These are phyloP conservation scores for Kuraishia molischiana DNA, from an alignment of 805 yeast species.

Conservation along the genomic window DNA sequence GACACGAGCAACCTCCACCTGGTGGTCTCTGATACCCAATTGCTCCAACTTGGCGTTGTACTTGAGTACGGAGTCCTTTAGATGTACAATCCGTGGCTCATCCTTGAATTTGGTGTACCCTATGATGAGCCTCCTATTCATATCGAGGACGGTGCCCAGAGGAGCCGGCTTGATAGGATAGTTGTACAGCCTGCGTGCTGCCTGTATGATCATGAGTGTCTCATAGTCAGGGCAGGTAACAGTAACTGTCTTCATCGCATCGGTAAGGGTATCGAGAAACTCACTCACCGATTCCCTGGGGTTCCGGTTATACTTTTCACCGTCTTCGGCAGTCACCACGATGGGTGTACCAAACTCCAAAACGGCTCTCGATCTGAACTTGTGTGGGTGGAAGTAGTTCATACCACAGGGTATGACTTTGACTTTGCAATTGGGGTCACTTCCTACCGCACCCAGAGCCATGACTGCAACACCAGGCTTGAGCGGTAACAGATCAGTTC, in stretches of 20 bases:
- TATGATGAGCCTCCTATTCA: conserved; percentile 75
- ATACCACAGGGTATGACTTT: conserved; percentile 92
- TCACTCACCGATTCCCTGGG: conserved; percentile 63
- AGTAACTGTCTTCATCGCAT: conserved; percentile 71
- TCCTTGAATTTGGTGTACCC: conserved; percentile 74
- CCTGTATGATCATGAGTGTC: conserved; percentile 83
- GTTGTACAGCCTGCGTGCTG: conserved; percentile 82
- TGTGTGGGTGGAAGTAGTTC: conserved; percentile 94
- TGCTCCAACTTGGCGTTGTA: conserved; percentile 61
- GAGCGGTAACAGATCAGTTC: conserved; percentile 81
- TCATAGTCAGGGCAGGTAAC: conserved; percentile 83
- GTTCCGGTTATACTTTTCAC: conserved; percentile 52
- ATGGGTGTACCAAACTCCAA: conserved; percentile 89
- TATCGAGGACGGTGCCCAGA: conserved; percentile 76
- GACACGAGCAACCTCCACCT: conserved; percentile 45
- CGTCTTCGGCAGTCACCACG: conserved; percentile 46
- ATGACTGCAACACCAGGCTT: conserved; percentile 97
- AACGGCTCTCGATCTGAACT: conserved; percentile 91
- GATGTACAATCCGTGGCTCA: conserved; percentile 54
- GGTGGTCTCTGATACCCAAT: conserved; percentile 63
- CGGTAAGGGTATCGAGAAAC: conserved; percentile 54
- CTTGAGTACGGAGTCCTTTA: conserved; percentile 51
- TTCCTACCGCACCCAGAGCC: conserved; percentile 89
- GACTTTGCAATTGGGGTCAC: conserved; percentile 62
- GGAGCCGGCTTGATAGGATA: conserved; percentile 65